Conservation (phyloP, 805 yeast species). For the Wickerhamomyces xylosicus region DNA sequence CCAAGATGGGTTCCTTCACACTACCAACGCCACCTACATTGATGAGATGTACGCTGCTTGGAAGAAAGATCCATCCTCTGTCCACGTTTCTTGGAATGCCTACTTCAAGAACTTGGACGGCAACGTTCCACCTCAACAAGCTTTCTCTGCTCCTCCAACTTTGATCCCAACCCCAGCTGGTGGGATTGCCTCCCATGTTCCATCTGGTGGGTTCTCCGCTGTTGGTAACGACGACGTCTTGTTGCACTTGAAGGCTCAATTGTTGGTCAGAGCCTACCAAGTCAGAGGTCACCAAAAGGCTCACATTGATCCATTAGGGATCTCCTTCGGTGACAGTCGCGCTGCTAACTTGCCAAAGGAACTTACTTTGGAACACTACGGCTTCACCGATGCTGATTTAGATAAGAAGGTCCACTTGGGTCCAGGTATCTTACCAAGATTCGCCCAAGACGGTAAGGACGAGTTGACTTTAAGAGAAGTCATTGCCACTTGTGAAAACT, state of each 20-base stretch:
- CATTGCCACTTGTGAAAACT: slow-evolving; percentile 64
- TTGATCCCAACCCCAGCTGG: slow-evolving; percentile 74
- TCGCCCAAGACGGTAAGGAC: slow-evolving; percentile 49
- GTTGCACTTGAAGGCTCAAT: slow-evolving; percentile 88
- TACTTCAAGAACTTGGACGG: slow-evolving; percentile 86
- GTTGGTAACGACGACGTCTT: slow-evolving; percentile 46
- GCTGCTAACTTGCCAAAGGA: slow-evolving; percentile 59
- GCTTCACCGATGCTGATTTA: slow-evolving; percentile 80
- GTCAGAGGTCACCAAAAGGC: slow-evolving; percentile 98
- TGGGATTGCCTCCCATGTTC: slow-evolving; percentile 57
- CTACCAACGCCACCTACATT: slow-evolving; percentile 81
- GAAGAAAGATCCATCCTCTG: slow-evolving; percentile 82
- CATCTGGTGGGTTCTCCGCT: slow-evolving; percentile 15
- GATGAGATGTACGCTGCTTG: slow-evolving; percentile 98
- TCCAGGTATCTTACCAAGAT: slow-evolving; percentile 94
- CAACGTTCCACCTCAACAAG: slow-evolving; percentile 57
- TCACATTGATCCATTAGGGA: slow-evolving; percentile 88
- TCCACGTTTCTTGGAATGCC: slow-evolving; percentile 94
- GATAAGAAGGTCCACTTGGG: slow-evolving; percentile 82
- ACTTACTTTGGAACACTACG: slow-evolving; percentile 85
- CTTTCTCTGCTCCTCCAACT: slow-evolving; percentile 89
- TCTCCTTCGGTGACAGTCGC: slow-evolving; percentile 67
- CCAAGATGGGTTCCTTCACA: slow-evolving; percentile 67
- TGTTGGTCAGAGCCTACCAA: slow-evolving; percentile 95
- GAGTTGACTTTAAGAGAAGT: slow-evolving; percentile 71